Base-by-base conservation (phyloP, 2,329 filamentous ascomycete species). In the Pseudogymnoascus sp. region DNA sequence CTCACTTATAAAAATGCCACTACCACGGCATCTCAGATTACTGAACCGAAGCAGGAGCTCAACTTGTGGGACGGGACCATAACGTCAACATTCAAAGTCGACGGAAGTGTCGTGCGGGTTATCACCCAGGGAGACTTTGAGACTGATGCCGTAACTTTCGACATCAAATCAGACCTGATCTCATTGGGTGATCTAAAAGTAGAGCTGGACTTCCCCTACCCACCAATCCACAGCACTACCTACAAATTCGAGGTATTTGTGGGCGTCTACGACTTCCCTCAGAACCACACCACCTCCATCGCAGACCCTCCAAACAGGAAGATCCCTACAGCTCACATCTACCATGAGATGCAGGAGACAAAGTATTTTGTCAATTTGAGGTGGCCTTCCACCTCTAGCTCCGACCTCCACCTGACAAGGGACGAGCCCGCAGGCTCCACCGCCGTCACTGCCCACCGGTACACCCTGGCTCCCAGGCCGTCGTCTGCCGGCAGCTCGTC, bases 161-260 rank as follows among this genome's bases (percentile, higher is more conserved):
- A 69, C 2, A 68, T 77, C 4, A 66, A 76, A 5, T 77, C 76
- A 0, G 47, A 65, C 0, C 70, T 78, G 1, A 15, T 78, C 1
- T 59, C 61, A 0, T 66, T 63, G 0, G 73, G 74, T 0, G 70
- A 72, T 2, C 65, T 78, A 1, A 64, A 69, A 0, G 67, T 77
- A 4, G 74, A 76, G 18, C 63, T 78, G 12, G 76, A 78, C 62
- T 78, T 75, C 58, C 75, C 76, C 0, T 78, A 76, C 41, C 69
- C 69, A 2, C 71, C 71, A 2, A 69, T 37, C 35, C 35, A 37
- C 12, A 37, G 35, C 35, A 37, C 35, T n/a, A 6, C 70, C n/a
- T 76, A 76, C 63, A 78, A 78, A 61, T 78, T 75, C 25, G 73
- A 78, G 77, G 76, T 0, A 68, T 73, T 37, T 6, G 4, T 76